These are phyloP conservation scores for Gossypium ekmanianum DNA, from an alignment of 345 rosid genomes.

Conservation along the genomic window DNA sequence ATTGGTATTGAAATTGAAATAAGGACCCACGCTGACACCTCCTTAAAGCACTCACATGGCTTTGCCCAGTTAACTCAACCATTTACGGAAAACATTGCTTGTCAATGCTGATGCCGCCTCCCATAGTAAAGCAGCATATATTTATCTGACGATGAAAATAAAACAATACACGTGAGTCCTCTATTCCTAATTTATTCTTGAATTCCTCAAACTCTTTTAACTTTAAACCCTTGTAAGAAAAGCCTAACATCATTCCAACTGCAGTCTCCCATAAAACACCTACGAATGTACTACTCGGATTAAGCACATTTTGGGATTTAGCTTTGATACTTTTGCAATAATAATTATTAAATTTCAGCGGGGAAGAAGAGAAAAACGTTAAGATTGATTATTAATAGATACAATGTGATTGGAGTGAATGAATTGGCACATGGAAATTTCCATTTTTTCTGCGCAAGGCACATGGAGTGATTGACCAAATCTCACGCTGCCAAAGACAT, in stretches of 20 bases:
- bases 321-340: no score
- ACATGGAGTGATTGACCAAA: constrained; percentile 18
- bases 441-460: constrained; percentile 18
- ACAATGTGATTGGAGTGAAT: not conserved
- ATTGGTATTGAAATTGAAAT: no score
- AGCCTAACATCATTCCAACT: no score
- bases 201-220: no score
- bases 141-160: constrained; percentile 8
- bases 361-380: not conserved
- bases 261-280: no score
- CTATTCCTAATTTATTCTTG: not conserved
- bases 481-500: not conserved
- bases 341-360: not conserved
- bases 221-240: no score
- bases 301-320: no score
- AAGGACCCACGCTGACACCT: no score
- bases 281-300: no score
- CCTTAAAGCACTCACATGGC: no score
- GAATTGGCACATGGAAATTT: not conserved
- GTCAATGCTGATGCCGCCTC: not conserved
- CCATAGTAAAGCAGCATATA: not conserved
- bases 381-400: not conserved
- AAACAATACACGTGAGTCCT: not conserved
- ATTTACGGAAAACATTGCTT: no score
- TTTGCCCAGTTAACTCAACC: no score